Base-by-base conservation (phyloP, 2,329 filamentous ascomycete species). In the Penicillium sp. region DNA sequence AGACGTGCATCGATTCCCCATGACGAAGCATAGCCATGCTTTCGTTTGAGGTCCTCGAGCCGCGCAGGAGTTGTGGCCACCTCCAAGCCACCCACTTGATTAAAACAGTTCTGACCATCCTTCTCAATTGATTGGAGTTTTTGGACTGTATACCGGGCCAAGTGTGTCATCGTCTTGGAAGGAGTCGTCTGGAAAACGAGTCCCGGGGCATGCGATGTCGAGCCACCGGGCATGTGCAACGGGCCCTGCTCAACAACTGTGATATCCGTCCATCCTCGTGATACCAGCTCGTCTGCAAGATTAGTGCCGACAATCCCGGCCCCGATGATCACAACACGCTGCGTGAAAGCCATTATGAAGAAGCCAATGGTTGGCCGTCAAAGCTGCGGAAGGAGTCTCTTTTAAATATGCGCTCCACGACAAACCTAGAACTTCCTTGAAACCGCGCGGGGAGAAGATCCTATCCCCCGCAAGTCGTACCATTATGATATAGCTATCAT, bases 181-280 rank as follows among this genome's bases (percentile, higher is more conserved):
- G 65, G 55, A 3, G 82, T 87, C 7, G 83, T 87, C 65, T 87
- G 84, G 62, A 86, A 87, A 0, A 87, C 84, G 3, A 87, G 76
- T 0, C 85, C 85, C 0, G 85, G 85, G 4, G 85, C 85, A 59
- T 87, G 85, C 6, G 84, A 87, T 6, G 85, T 87, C 24, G 85
- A 87, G 40, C 85, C 85, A 23, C 85, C 85, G 0, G 85, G 85
- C 78, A 87, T 81, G 54, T 77, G 72, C 59, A 87, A 67, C 2
- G 85, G 85, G 0, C 85, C 85, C 68, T 87, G 85, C 59, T 87
- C 85, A 58, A 87, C 72, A 46, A 87, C 84, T 16, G 84, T 87
- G 67, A 87, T 84, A 67, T 87, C 71, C 50, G 68, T 79, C 84
- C 85, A 87, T 75, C 85, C 85, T 63, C 83, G 79, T 21, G 77